These are phyloP conservation scores for Ascochyta fabae DNA, from an alignment of 2,329 filamentous ascomycete species.

Conservation along the genomic window DNA sequence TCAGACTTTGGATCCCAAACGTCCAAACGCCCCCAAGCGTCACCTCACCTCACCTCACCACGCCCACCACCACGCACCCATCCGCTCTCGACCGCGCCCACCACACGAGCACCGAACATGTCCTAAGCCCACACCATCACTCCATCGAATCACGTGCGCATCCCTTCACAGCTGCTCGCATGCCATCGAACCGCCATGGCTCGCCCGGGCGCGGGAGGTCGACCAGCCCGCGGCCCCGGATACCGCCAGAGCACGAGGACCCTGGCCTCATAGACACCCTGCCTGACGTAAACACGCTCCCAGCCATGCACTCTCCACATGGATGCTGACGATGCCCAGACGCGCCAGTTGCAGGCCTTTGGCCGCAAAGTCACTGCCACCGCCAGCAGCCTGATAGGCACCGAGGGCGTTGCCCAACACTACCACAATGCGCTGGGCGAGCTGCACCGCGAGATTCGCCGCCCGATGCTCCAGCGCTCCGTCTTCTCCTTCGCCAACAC, in stretches of 20 bases:
- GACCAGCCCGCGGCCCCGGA: slow-evolving; percentile 40
- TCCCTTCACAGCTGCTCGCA: slow-evolving; percentile 23
- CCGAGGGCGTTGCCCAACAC: slow-evolving; percentile 63
- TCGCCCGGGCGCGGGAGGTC: slow-evolving; percentile 41
- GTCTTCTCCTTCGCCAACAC: slow-evolving; percentile 92
- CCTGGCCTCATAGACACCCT: slow-evolving; percentile 41
- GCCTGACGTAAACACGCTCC: slow-evolving; percentile 35
- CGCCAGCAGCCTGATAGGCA: slow-evolving; percentile 82
- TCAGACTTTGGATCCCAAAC: background rate
- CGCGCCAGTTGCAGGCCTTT: slow-evolving; percentile 89
- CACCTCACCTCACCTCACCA: background rate
- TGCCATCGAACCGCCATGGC: slow-evolving; percentile 38
- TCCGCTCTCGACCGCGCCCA: background rate
- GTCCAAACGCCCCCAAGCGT: background rate
- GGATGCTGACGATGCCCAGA: slow-evolving; percentile 58
- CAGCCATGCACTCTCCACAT: background rate
- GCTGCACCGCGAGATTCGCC: slow-evolving; percentile 85
- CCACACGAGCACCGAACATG: background rate
- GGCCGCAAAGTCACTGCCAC: slow-evolving; percentile 94
- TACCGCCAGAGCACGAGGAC: slow-evolving; percentile 36
- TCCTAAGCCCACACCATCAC: background rate
- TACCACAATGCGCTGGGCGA: slow-evolving; percentile 89
- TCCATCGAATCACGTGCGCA: slow-evolving; percentile 1
- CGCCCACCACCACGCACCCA: background rate
- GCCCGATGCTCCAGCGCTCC: slow-evolving; percentile 82